Percentiles rank a stretch among this genome's conserved stretches.
phyloP scores from a whole-genome alignment of 441 rosid genomes.

The Jatropha podagrica region DNA sequence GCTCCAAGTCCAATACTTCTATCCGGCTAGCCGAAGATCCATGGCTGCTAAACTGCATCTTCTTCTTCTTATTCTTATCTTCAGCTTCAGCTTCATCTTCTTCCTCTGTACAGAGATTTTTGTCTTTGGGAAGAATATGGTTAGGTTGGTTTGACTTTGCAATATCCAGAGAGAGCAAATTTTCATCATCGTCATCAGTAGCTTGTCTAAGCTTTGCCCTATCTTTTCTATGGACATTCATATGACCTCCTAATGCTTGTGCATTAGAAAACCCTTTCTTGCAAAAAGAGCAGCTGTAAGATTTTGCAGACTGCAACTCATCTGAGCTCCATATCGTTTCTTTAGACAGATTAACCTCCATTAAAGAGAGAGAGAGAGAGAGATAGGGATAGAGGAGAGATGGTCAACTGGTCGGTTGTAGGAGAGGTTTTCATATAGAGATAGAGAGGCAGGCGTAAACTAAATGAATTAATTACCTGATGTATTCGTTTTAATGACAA shows the following conservation, averaged over 20 bases:
- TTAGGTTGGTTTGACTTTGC: neutral
- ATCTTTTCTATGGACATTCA: constrained; percentile 68
- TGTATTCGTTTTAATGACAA: neutral
- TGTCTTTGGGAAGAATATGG: too few relatives aligned
- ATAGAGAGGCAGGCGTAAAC: neutral
- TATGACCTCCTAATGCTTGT: constrained; percentile 84
- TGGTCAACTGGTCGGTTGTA: constrained; percentile 30
- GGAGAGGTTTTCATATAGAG: constrained; percentile 14
- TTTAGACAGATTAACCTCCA: constrained; percentile 23
- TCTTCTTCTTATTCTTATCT: constrained; percentile 22
- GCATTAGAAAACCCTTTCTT: constrained; percentile 77
- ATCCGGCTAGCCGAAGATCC: constrained; percentile 10
- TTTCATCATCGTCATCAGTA: constrained; percentile 19
- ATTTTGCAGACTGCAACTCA: constrained; percentile 21
- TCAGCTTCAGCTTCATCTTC: too few relatives aligned
- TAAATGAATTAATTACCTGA: neutral
- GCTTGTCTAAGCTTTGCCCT: constrained; percentile 43
- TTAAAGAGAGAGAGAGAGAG: neutral
- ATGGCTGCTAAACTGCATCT: constrained; percentile 25
- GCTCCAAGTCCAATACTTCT: constrained; percentile 62
- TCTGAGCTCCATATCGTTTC: constrained; percentile 21
- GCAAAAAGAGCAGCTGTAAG: constrained; percentile 61
- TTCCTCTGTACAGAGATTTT: too few relatives aligned
- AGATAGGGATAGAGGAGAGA: neutral
- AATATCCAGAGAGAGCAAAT: constrained; percentile 29